Base-by-base conservation (phyloP, 2,329 filamentous ascomycete species). In the Curvularia lunata region DNA sequence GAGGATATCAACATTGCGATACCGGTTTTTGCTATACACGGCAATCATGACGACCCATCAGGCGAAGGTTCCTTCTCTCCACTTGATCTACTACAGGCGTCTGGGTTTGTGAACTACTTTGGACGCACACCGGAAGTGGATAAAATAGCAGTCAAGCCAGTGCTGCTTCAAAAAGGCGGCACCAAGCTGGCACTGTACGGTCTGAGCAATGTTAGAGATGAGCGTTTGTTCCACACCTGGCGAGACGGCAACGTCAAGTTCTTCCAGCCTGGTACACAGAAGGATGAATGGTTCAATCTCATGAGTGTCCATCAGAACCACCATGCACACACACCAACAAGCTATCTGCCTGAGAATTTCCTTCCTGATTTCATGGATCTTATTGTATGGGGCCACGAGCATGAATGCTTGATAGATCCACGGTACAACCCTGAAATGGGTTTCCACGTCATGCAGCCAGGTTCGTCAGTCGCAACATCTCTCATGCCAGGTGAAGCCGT, bases 11-110 rank as follows among this genome's bases (percentile, higher is more conserved):
- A 99, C 70, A 87, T 99, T 59, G 91, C 93, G 1, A 97, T 98
- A 54, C 95, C 95, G 0, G 92, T 99, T 27, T 99, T 99, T 74
- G 97, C 94, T 0, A 99, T 99, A 40, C 96, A 99, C 70, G 95
- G 95, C 45, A 99, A 99, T 71, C 95, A 99, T 74, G 95, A 99
- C 72, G 95, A 99, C 73, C 95, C 95, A 0, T 96, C 93, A n/a
- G 95, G 95, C 9, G 93, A 97, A 70, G 95, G 93, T 10, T 91
- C 96, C 74, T 89, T 90, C 64, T 96, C 95, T 62, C 93, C 94
- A 0, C 83, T 99, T 10, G 95, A 99, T 75, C 79, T 99, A 16
- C 83, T 99, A 4, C 92, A 98, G 75, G 89, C 95, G 1, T 92
- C 93, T 0, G 95, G 95, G 0, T 80, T 99, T 13, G 82, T 99